These are phyloP conservation scores for Agaricales sp. DNA, from an alignment of 1,284 basidiomycete genomes.

Conservation along the genomic window DNA sequence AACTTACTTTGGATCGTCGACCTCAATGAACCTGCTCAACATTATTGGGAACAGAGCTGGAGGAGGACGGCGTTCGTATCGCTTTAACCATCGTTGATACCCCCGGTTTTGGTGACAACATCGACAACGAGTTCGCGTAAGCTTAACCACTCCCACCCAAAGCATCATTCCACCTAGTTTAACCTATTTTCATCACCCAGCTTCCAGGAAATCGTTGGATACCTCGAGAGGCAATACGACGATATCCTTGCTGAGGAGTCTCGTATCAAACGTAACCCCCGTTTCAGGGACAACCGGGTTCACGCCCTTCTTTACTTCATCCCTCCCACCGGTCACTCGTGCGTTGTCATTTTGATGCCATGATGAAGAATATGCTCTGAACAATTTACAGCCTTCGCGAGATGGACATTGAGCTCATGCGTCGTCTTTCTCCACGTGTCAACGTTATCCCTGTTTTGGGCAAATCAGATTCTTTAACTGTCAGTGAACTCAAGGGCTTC, in stretches of 20 bases:
- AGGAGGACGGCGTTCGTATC: conserved; percentile 97
- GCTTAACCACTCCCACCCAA: conserved; percentile 22
- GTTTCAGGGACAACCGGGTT: conserved; percentile 96
- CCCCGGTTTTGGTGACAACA: conserved; percentile 97
- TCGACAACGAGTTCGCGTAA: conserved; percentile 97
- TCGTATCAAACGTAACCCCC: conserved; percentile 98
- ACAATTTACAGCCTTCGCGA: conserved; percentile 66
- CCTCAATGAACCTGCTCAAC: conserved; percentile 5
- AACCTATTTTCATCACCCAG: conserved; percentile 27
- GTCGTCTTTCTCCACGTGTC: conserved; percentile 89
- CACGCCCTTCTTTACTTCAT: conserved; percentile 99
- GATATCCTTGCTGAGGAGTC: conserved; percentile 99
- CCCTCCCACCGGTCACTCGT: conserved; percentile 66
- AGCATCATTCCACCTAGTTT: conserved; percentile 1
- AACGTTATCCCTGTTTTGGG: conserved; percentile 99
- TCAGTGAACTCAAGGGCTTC: conserved; percentile 85
- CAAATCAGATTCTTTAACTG: conserved; percentile 93
- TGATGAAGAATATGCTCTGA: conserved; percentile 1
- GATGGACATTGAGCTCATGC: conserved; percentile 99
- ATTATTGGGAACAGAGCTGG: conserved; percentile 67
- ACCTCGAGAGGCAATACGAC: conserved; percentile 99
- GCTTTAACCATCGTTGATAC: conserved; percentile 98
- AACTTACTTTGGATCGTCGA: conserved; percentile 4
- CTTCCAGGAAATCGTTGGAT: conserved; percentile 93
- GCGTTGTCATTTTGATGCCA: conserved; percentile 18